Conservation (phyloP, 2,329 filamentous ascomycete genomes). For the Colletotrichum paranaense region DNA sequence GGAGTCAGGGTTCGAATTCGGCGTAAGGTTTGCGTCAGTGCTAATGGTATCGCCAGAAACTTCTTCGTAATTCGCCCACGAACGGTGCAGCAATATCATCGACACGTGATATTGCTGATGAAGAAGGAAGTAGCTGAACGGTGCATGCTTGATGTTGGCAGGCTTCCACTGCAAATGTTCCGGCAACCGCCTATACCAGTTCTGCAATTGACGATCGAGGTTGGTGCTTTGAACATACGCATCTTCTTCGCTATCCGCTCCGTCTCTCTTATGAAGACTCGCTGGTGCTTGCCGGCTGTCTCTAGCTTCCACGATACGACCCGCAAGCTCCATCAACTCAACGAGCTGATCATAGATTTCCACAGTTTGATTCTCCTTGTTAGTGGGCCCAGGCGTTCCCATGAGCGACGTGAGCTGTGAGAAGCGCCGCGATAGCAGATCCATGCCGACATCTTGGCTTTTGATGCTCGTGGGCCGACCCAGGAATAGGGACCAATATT, state of each 20-base stretch:
- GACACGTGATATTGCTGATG: constrained; percentile 67
- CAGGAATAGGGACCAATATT: constrained; percentile 66
- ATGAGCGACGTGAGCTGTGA: constrained; percentile 52
- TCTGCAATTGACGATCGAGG: constrained; percentile 64
- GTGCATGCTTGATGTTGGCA: constrained; percentile 61
- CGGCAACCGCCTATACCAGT: constrained; percentile 64
- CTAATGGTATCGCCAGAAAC: constrained; percentile 45
- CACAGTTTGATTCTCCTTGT: constrained; percentile 37
- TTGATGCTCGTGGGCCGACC: constrained; percentile 66
- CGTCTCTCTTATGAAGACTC: constrained; percentile 41
- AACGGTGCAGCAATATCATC: constrained; percentile 63
- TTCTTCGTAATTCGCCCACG: constrained; percentile 63
- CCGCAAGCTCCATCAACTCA: constrained; percentile 66
- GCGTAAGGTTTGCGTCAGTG: constrained; percentile 46
- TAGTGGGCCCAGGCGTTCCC: constrained; percentile 45
- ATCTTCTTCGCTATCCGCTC: constrained; percentile 52
- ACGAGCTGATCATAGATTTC: constrained; percentile 63
- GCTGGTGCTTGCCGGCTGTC: constrained; percentile 49
- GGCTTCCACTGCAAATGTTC: constrained; percentile 60
- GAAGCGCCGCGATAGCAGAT: constrained; percentile 58
- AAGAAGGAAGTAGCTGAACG: constrained; percentile 63
- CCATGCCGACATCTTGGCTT: constrained; percentile 60
- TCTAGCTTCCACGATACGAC: constrained; percentile 60
- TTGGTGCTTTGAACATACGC: constrained; percentile 62
- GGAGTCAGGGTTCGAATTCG: constrained; percentile 39